Base-by-base conservation (phyloP, 2,329 filamentous ascomycete genomes). In the Cryphonectria radicalis region DNA sequence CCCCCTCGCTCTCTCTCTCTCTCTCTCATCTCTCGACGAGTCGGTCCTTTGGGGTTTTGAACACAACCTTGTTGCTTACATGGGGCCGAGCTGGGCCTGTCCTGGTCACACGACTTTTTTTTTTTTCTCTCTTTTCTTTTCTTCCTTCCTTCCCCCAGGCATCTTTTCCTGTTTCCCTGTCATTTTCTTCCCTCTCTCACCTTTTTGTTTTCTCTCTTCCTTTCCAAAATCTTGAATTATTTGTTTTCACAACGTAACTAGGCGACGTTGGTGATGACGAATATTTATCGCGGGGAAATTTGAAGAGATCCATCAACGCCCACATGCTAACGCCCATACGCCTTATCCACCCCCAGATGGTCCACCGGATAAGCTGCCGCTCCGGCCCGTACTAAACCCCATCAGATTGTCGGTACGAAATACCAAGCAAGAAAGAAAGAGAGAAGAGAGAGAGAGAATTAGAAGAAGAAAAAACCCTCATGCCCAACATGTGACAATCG, bases 311-410 rank as follows among this genome's bases (percentile, higher is more conserved):
- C 59, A 63, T 63, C 35, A 63, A 40, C 19, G 28, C 11, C 37
- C 46, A 50, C 46, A n/a, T 50, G 6, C 46, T n/a, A n/a, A 50
- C 22, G 22, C 46, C 19, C 22, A n/a, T 50, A 40, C 19, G 46
- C 5, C 37, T 19, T 42, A 40, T 28, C 62, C 67, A 55, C 57
- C 59, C 57, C 57, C 67, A 63, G 22, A 68, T 13, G 43, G 17
- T 63, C 57, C 67, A 63, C 67, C 42, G 53, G 67, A 68, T 68
- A 68, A 68, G 67, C 43, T 63, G 67, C 67, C 67, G 67, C 67
- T 19, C 59, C 67, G 46, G 35, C 50, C 67, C 57, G 46, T 63
- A 43, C 57, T 28, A 53, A 62, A 40, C 22, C 57, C 67, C 57
- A 63, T 62, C 10, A 35, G 55, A 32, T 14, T 59, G 25, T 59